Conservation (phyloP, 2,329 filamentous ascomycete genomes). For the Chaetomium olivaceum region DNA sequence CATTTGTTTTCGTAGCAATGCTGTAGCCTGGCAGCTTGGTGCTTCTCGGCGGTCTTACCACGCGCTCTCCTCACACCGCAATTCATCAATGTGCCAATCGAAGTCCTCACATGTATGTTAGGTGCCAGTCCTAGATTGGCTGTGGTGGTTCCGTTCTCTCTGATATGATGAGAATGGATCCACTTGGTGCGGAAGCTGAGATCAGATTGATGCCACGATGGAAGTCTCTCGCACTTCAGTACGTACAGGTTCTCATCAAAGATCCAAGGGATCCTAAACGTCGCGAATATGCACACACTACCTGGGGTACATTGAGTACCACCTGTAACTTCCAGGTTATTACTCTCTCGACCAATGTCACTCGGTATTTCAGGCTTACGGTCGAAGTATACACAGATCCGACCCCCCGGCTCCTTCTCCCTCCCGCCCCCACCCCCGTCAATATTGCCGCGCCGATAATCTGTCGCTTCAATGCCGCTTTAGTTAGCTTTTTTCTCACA, state of each 20-base stretch:
- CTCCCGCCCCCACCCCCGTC: conserved; percentile 15
- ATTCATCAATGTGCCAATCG: neutral
- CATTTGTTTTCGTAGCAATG: neutral
- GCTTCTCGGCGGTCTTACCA: neutral
- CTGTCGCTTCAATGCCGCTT: neutral
- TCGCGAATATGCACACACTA: neutral
- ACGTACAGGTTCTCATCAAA: neutral
- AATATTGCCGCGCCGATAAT: conserved; percentile 11
- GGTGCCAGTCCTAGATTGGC: neutral
- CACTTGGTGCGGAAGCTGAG: neutral
- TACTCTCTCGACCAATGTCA: neutral
- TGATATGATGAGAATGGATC: neutral
- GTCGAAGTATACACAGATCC: neutral
- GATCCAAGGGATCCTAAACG: neutral
- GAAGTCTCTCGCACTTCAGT: neutral
- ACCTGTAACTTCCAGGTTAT: neutral
- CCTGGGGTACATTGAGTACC: neutral
- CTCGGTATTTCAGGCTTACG: neutral
- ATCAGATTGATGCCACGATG: neutral
- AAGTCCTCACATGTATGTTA: neutral
- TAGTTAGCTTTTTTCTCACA: neutral
- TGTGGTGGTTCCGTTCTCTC: neutral
- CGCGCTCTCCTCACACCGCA: neutral
- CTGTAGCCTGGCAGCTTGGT: neutral
- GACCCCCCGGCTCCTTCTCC: neutral